Percentiles rank a stretch among this genome's conserved stretches.
These are phyloP conservation scores for Phalaenopsis equestris DNA, from an alignment of 106 monocot species.

Conservation along the genomic window DNA sequence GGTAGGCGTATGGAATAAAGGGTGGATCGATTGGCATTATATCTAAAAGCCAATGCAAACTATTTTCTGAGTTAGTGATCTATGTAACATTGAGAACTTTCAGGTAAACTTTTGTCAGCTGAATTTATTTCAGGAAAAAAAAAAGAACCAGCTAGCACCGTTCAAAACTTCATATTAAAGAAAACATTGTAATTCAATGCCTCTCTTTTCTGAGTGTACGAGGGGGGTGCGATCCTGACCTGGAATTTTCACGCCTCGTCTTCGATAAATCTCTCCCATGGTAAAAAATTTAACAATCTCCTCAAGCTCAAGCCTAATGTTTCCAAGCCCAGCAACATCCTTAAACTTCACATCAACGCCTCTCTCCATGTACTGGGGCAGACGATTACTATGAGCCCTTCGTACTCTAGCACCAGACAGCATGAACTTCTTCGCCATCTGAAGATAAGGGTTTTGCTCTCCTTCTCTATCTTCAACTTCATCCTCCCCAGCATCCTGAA, in stretches of 20 bases:
- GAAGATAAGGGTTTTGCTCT: constrained; percentile 65
- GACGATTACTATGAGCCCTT: constrained; percentile 39
- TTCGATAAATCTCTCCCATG: constrained; percentile 67
- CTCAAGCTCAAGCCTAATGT: constrained; percentile 82
- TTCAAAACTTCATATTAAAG: background rate
- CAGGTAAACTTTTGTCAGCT: background rate
- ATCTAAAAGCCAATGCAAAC: background rate
- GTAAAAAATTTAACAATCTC: constrained; percentile 93
- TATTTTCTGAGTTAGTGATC: background rate
- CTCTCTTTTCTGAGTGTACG: background rate
- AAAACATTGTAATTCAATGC: background rate
- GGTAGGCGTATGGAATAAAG: background rate
- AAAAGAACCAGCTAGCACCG: background rate
- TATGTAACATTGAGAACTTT: background rate
- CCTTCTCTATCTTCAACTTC: constrained; percentile 38
- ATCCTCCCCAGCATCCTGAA: constrained; percentile 38
- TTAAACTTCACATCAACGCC: constrained; percentile 71
- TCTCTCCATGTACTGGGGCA: constrained; percentile 74
- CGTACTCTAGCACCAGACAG: constrained; percentile 73
- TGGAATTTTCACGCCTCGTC: constrained; percentile 82
- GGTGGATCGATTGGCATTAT: background rate
- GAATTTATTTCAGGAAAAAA: background rate
- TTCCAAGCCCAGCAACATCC: constrained; percentile 88
- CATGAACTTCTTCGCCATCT: constrained; percentile 80
- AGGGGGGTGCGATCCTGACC: constrained; percentile 25